These are phyloP conservation scores for Pseudozyma hubeiensis DNA, from an alignment of 1,284 basidiomycete species.

Conservation along the genomic window DNA sequence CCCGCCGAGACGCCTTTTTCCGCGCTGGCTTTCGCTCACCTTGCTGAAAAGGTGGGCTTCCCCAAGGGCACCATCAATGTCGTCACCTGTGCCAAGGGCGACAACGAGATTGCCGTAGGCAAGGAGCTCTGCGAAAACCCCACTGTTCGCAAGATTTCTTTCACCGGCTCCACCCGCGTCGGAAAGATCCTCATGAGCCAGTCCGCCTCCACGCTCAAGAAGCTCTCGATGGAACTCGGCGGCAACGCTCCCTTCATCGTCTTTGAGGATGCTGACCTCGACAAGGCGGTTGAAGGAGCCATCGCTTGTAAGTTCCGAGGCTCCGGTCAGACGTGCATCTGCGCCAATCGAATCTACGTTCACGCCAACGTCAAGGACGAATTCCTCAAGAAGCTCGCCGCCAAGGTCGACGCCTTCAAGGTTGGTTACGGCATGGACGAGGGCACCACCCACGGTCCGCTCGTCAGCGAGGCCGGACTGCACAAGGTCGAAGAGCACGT, in stretches of 20 bases:
- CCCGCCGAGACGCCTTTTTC: constrained; percentile 96
- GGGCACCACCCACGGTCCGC: constrained; percentile 83
- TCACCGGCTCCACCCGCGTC: constrained; percentile 90
- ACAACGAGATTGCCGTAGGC: constrained; percentile 81
- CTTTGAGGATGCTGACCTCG: constrained; percentile 94
- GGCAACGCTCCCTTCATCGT: constrained; percentile 96
- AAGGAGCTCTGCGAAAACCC: constrained; percentile 74
- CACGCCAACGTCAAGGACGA: constrained; percentile 80
- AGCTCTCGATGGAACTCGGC: constrained; percentile 73
- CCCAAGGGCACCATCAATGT: constrained; percentile 96
- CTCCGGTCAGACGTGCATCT: constrained; percentile 88
- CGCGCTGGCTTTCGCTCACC: constrained; percentile 85
- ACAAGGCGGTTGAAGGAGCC: constrained; percentile 89
- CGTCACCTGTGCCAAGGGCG: constrained; percentile 81
- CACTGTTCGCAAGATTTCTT: constrained; percentile 86
- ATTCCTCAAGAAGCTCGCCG: constrained; percentile 83
- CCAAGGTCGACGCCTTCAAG: constrained; percentile 88
- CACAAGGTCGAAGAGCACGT: constrained; percentile 90
- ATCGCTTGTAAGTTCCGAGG: constrained; percentile 90
- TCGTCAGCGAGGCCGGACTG: constrained; percentile 87
- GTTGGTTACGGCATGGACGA: constrained; percentile 88
- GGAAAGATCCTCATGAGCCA: constrained; percentile 89
- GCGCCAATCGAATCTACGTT: constrained; percentile 72
- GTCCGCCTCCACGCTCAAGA: constrained; percentile 88
- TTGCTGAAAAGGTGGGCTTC: constrained; percentile 86